A percentile compares a stretch with the other conserved stretches of the same genome.
These are phyloP conservation scores for Hericium alpestre DNA, from an alignment of 768 basidiomycete species.

Conservation along the genomic window DNA sequence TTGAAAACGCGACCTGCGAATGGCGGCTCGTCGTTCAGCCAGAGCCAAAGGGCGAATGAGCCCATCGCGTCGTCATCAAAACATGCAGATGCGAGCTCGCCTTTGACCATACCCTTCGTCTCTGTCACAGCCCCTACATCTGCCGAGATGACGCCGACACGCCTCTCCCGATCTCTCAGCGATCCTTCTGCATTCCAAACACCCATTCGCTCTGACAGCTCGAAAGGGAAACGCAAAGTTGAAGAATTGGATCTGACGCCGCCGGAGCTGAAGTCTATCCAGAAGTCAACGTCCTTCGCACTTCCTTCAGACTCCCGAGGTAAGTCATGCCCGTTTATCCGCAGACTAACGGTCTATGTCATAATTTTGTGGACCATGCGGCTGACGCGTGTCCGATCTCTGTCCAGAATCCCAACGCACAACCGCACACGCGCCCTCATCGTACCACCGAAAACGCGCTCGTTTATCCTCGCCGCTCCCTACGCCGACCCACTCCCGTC, in stretches of 20 bases:
- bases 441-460: constrained; percentile 63
- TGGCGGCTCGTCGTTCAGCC: neutral
- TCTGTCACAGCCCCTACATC: constrained; percentile 9
- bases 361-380: constrained; percentile 10
- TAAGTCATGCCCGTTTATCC: neutral
- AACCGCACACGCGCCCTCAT: constrained; percentile 49
- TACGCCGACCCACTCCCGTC: constrained; percentile 25
- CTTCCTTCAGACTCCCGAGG: constrained; percentile 36
- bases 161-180: neutral
- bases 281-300: constrained; percentile 50
- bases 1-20: constrained; percentile 4
- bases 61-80: constrained; percentile 11
- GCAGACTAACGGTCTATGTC: neutral
- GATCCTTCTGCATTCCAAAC: constrained; percentile 14
- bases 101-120: constrained; percentile 10
- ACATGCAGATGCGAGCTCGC: neutral
- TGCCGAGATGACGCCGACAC: neutral
- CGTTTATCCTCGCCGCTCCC: constrained; percentile 38
- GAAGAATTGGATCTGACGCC: constrained; percentile 64
- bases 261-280: constrained; percentile 43
- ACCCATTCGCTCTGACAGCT: constrained; percentile 22
- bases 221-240: constrained; percentile 61
- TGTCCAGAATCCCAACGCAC: constrained; percentile 14
- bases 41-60: constrained; percentile 4
- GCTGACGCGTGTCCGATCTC: constrained; percentile 3